Evolutionary conservation across 768 basidiomycete genomes (phyloP).

Genomic region (Suillus decipiens): DNA sequence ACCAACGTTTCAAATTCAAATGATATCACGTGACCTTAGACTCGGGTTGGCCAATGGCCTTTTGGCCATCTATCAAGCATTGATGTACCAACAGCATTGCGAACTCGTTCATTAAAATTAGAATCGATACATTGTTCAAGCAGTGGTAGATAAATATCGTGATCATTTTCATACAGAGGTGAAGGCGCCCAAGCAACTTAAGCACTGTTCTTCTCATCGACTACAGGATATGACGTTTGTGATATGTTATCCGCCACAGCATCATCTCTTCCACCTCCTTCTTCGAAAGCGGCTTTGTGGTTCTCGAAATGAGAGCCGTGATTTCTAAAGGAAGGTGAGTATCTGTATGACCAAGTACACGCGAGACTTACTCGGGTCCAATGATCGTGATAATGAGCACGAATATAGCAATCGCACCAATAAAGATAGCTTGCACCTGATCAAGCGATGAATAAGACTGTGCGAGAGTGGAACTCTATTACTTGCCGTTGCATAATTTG

Average conservation of each 20-base stretch:
- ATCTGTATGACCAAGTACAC: neutral
- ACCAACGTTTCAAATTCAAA: too few relatives aligned
- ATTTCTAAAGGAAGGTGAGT: slow-evolving; percentile 43
- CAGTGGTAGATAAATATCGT: neutral
- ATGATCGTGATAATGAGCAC: slow-evolving; percentile 74
- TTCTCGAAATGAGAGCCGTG: slow-evolving; percentile 85
- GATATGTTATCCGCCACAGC: slow-evolving; percentile 33
- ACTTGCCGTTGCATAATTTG: slow-evolving; percentile 61
- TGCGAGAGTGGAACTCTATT: slow-evolving; percentile 18
- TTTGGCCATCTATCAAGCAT: neutral
- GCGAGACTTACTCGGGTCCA: slow-evolving; percentile 67
- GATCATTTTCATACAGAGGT: neutral
- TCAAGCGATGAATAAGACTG: slow-evolving; percentile 17
- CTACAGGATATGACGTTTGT: neutral
- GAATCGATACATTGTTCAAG: too few relatives aligned
- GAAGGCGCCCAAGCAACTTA: neutral
- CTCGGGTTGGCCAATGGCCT: too few relatives aligned
- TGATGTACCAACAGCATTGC: neutral
- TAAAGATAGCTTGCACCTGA: slow-evolving; percentile 79
- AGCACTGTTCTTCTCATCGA: neutral
- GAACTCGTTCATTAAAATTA: neutral
- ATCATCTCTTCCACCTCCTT: slow-evolving; percentile 61
- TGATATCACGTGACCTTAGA: too few relatives aligned
- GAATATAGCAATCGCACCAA: slow-evolving; percentile 79
- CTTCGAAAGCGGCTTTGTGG: slow-evolving; percentile 76